Evolutionary conservation across 225 moss, liverwort and hornwort species (phyloP), one percentile per base, ranked within the genome.

Genomic region (Takakia lepidozioides): DNA sequence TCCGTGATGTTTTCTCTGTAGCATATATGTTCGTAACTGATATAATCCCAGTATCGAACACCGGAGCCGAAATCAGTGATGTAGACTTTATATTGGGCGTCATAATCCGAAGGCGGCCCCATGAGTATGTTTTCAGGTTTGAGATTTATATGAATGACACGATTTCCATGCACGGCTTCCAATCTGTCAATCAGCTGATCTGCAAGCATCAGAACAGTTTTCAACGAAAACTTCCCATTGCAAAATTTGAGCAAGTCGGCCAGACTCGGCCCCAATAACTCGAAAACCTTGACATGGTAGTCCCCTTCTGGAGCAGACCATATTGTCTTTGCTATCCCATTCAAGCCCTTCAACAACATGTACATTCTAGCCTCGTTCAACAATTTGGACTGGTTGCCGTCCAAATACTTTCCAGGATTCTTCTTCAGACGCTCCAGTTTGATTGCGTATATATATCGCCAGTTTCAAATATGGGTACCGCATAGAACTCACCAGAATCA

Each of bases 171-270:
- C 42, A 79, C 79, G 11, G 70, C 73, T 46, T 79, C 79, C 42
- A 79, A 42, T 78, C 73, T 2, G n/a, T n/a, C n/a, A n/a, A n/a
- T n/a, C n/a, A n/a, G n/a, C n/a, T n/a, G n/a, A n/a, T n/a, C n/a
- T n/a, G 69, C 78, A 46, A 78, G 20, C 78, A 78, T 78, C 44
- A 78, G 73, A 23, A 78, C 78, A 26, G 78, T 78, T 45, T 78
- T 78, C 19, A 78, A 37, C 2, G 78, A 78, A 48, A 78, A 78
- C 16, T 62, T 37, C 25, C 66, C 69, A 8, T 65, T 65, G 19
- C 78, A 78, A 27, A 78, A 58, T 48, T 69, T 66, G 29, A 78
- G 73, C n/a, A 78, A 53, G 44, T 78, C 73, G 48, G 69, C 45
- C 65, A 78, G 29, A 27, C 69, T 78, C 14, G 78, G 78, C 25